Base-by-base conservation (phyloP, 148 eudicot genomes). In the Spergularia marina region DNA sequence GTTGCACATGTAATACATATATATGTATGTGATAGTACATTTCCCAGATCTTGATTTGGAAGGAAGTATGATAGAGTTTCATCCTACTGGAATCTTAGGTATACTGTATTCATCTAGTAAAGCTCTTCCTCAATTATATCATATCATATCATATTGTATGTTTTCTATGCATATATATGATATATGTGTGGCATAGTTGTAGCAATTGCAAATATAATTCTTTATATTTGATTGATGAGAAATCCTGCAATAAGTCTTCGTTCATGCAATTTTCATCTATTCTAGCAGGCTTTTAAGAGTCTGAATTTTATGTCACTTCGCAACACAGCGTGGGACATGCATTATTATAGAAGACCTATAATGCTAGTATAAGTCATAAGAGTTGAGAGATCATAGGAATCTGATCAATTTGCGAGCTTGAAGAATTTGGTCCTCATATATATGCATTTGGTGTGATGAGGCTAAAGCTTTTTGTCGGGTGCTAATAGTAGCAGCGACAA, bases 241-340 rank as follows among this genome's bases (percentile, higher is more conserved):
- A 44, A 17, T 52, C 53, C 16, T 68, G 17, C 36, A 64, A 72
- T 23, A 44, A 53, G 64, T 71, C 76, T 66, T 80, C 76, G 57
- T 41, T 57, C 68, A 66, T 71, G 72, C 23, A 58, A 51, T 34
- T 65, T 41, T 41, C 67, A 65, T 67, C 54, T 69, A 71, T 66
- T 18, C 49, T 10, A 55, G 39, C 70, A 65, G 55, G 79, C 49
- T 44, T 65, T 76, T 70, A 73, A 66, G 51, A 71, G 62, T 30
- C 80, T 81, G 59, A 59, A 65, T 81, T 53, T 81, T 81, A 81
- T 81, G 80, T 81, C 83, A 72, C 73, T 76, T 81, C 83, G 39
- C 21, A 55, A 72, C 41, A 51, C 65, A 17, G 23, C 55, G 80
- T 81, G 77, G 83, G 76, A 23, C 83, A 76, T 81, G 65, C 55